phyloP scores from a whole-genome alignment of 176 grass and related monocot species.

The Eleusine indica region DNA sequence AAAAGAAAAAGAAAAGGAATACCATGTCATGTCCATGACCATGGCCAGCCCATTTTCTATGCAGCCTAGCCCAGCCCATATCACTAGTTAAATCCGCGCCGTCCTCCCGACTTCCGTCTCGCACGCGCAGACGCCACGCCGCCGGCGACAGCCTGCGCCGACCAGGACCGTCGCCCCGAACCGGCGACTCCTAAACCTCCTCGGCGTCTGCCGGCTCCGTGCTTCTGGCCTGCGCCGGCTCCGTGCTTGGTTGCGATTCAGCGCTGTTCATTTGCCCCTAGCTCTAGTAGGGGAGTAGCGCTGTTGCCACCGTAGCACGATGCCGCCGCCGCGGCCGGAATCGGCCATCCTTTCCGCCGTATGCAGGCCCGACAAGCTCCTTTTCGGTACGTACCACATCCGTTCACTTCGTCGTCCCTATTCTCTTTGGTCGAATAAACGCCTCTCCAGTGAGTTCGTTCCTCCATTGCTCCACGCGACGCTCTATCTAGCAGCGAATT shows the following conservation, averaged over 20 bases:
- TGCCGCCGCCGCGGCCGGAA: slow-evolving; percentile 24
- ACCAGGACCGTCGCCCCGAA: not conserved
- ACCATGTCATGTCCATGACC: too few relatives aligned
- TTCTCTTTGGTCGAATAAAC: not conserved
- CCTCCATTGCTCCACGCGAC: not conserved
- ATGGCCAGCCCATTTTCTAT: not conserved
- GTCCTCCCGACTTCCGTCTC: not conserved
- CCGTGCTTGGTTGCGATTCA: not conserved
- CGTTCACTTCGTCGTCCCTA: not conserved
- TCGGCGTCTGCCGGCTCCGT: not conserved
- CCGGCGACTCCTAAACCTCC: not conserved
- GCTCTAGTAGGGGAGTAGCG: not conserved
- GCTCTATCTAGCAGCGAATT: not conserved
- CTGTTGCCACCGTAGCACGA: not conserved
- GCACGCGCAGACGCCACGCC: not conserved
- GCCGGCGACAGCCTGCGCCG: not conserved
- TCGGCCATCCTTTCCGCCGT: slow-evolving; percentile 23
- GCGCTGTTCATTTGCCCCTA: not conserved
- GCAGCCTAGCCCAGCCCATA: not conserved
- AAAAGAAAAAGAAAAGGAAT: too few relatives aligned
- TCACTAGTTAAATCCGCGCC: not conserved
- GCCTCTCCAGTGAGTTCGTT: not conserved
- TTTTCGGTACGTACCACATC: not conserved
- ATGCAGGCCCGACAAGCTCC: not conserved
- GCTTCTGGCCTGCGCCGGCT: not conserved